Conservation (phyloP, 2,329 filamentous ascomycete species). For the Ceratocystis diversiconidia region DNA sequence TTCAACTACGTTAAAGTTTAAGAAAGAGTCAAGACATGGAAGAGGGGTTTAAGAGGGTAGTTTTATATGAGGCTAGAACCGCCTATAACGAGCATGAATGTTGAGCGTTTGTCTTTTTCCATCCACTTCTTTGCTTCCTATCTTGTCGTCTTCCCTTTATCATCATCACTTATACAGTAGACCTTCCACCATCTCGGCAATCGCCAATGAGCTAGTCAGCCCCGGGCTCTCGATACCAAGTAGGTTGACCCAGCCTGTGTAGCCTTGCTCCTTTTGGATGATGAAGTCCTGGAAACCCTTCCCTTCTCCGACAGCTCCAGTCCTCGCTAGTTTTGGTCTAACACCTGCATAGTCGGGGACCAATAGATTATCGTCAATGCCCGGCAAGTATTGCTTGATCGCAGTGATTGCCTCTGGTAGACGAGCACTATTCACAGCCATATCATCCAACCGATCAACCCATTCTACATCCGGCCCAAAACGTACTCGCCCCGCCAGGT, state of each 20-base stretch:
- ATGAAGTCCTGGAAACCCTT: constrained; percentile 73
- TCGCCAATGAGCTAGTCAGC: constrained; percentile 72
- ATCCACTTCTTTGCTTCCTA: constrained; percentile 17
- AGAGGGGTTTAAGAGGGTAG: constrained; percentile 17
- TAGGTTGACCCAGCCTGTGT: constrained; percentile 72
- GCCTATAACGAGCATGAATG: not conserved
- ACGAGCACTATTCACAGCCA: constrained; percentile 51
- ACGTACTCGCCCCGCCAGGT: constrained; percentile 67
- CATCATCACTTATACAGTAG: constrained; percentile 30
- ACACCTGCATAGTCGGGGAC: constrained; percentile 82
- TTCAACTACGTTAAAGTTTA: constrained; percentile 33
- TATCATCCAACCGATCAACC: constrained; percentile 56
- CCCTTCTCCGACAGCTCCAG: constrained; percentile 45
- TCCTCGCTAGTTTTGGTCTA: constrained; percentile 60
- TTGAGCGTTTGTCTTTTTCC: not conserved
- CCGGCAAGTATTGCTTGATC: constrained; percentile 67
- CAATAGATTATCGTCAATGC: constrained; percentile 51
- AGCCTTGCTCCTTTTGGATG: constrained; percentile 62
- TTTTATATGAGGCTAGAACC: not conserved
- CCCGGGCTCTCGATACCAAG: constrained; percentile 89
- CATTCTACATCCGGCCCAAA: constrained; percentile 96
- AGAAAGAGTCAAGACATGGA: too few species aligned
- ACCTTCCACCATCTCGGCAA: constrained; percentile 57
- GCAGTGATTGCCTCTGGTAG: constrained; percentile 54
- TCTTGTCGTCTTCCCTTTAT: too few species aligned